Evolutionary conservation across 2,329 filamentous ascomycete species (phyloP).

Genomic region (Fusarium sp.): DNA sequence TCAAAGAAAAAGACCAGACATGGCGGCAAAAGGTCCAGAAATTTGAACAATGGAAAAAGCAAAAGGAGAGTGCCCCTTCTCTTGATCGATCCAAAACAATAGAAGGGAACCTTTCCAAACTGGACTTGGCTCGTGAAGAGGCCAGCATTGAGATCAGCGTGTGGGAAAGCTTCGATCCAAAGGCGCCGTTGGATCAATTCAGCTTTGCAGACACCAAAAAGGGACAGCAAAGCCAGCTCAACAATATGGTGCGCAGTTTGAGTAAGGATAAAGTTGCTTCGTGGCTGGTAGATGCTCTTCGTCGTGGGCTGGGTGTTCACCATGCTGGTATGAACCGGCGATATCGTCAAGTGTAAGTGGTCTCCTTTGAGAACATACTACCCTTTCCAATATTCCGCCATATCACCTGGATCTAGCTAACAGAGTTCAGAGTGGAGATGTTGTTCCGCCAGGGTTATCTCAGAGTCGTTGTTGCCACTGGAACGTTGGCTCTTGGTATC

Average conservation of each 20-base stretch:
- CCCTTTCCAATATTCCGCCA: background rate
- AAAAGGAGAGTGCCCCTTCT: slow-evolving; percentile 51
- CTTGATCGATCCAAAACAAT: slow-evolving; percentile 58
- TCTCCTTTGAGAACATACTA: background rate
- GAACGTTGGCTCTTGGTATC: slow-evolving; percentile 80
- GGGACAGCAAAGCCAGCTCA: slow-evolving; percentile 68
- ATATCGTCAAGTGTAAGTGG: slow-evolving; percentile 73
- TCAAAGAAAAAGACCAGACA: slow-evolving; percentile 65
- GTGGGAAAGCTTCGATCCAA: slow-evolving; percentile 75
- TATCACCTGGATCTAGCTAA: slow-evolving; percentile 1
- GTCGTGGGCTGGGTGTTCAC: slow-evolving; percentile 79
- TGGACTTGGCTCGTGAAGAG: slow-evolving; percentile 68
- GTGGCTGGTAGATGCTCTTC: slow-evolving; percentile 70
- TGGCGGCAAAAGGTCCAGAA: slow-evolving; percentile 72
- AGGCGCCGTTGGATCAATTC: slow-evolving; percentile 71
- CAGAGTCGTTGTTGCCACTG: slow-evolving; percentile 78
- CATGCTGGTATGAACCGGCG: slow-evolving; percentile 83
- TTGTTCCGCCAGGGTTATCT: slow-evolving; percentile 79
- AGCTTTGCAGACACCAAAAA: slow-evolving; percentile 74
- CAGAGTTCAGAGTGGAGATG: slow-evolving; percentile 70
- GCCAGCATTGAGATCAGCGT: slow-evolving; percentile 65
- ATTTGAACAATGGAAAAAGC: slow-evolving; percentile 68
- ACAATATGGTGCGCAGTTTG: slow-evolving; percentile 58
- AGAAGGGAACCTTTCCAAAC: slow-evolving; percentile 57
- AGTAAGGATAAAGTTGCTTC: slow-evolving; percentile 60